Evolutionary conservation across 306 rosid species (phyloP), one percentile per base, ranked within the genome.

Genomic region (Fragaria iinumae): DNA sequence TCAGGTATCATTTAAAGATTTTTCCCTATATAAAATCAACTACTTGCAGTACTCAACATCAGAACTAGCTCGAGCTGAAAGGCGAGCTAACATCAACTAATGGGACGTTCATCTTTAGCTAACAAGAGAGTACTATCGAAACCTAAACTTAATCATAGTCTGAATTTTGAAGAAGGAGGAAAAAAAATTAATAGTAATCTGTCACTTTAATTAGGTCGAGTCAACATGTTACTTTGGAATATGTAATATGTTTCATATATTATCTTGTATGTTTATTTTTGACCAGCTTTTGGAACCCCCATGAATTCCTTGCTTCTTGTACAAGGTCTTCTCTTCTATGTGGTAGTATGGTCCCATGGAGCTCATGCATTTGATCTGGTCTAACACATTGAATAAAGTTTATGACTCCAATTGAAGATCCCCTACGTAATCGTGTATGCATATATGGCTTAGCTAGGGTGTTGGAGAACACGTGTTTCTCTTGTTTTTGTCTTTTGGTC

Each of bases 241-340:
- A 48, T 10, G 9, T 21, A 57, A 65, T 21, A 27, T 80, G 78
- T 49, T 81, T 57, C 21, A 13, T 60, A 25, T 5, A 23, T 50
- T 17, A 32, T 71, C 63, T 67, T 73, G 76, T 13, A 64, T 32
- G 80, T 50, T 56, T 20, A 76, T 41, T 76, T 62, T 86, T 86
- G 80, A 83, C 90, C 71, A 32, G 34, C 77, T 84, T 81, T 86
- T 73, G 17, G 27, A 67, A 18, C n/a, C 53, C n/a, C 47, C 41
- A 39, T 49, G 21, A 75, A 87, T 87, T 87, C 86, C 68, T 84
- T 84, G 81, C 88, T 87, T 87, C 80, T 57, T 62, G 67, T 17
- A 57, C 67, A 34, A 73, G 79, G 76, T 4, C 76, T 20, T 80
- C 71, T 83, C 27, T 39, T 39, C 34, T 11, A 10, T 21, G 36